Evolutionary conservation across 177 flowering plant species (phyloP).

Genomic region (Vitis hybrid): DNA sequence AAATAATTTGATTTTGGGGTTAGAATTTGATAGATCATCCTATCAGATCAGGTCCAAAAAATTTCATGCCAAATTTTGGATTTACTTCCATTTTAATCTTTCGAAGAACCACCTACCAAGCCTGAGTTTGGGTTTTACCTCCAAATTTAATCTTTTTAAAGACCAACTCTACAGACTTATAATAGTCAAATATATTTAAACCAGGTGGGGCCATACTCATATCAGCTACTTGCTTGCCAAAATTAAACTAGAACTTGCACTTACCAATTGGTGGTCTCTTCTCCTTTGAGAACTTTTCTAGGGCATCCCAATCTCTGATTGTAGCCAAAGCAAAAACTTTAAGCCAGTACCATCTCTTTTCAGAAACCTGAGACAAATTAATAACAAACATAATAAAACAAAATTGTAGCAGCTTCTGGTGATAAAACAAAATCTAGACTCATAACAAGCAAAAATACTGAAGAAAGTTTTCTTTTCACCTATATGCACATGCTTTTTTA

Average conservation of each 20-base stretch:
- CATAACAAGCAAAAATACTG: not conserved
- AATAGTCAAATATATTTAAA: too few relatives aligned
- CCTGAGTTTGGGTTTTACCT: too few relatives aligned
- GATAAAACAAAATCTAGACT: not conserved
- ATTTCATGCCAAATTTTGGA: too few relatives aligned
- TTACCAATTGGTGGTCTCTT: constrained; percentile 91
- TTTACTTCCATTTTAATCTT: too few relatives aligned
- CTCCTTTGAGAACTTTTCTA: constrained; percentile 97
- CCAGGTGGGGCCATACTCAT: too few relatives aligned
- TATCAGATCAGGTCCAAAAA: too few relatives aligned
- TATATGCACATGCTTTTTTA: not conserved
- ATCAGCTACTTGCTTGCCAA: too few relatives aligned
- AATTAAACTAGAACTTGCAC: not conserved
- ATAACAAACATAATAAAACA: not conserved
- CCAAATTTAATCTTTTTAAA: too few relatives aligned
- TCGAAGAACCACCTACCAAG: too few relatives aligned
- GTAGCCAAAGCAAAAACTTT: constrained; percentile 95
- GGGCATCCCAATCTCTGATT: constrained; percentile 92
- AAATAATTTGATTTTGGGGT: too few relatives aligned
- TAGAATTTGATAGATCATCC: too few relatives aligned
- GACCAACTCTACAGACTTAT: too few relatives aligned
- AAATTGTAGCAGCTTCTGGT: not conserved
- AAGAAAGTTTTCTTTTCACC: not conserved
- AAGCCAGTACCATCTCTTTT: constrained; percentile 99
- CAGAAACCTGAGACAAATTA: constrained; percentile 64